Base-by-base conservation (phyloP, 2,329 filamentous ascomycete genomes). In the Capronia coronata region DNA sequence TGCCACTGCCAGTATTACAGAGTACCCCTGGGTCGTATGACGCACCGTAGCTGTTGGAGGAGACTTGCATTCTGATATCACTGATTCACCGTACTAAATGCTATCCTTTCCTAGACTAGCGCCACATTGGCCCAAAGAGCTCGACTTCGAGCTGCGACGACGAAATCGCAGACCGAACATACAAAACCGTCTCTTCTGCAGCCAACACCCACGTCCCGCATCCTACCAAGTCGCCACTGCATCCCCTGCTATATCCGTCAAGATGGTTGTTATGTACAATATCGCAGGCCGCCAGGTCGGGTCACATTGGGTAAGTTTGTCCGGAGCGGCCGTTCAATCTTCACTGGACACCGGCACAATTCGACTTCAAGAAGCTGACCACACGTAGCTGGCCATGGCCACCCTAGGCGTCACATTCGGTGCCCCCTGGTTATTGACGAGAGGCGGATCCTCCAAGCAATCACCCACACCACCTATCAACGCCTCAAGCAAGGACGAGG, bases 401-500 rank as follows among this genome's bases (percentile, higher is more conserved):
- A 76, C 75, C 49, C 72, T 80, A 51, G 69, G 69, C 56, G 67
- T 69, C 18, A 65, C 75, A 16, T 76, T 75, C 62, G 70, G 68
- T 52, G 71, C 71, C 53, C 66, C 68, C 58, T 71, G 62, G 53
- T 65, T 73, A 56, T 68, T 70, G 42, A 68, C 70, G 58, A 65
- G 71, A 54, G 72, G 72, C 54, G 71, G 71, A 56, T 64, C 65
- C 48, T 67, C 69, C 58, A 73, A 75, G 64, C 67, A 71, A 59
- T 65, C 71, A 54, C 68, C 71, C 56, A 69, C 68, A 52, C 80
- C 80, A 48, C 76, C 79, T 35, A 79, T 83, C 69, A 79, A 81
- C 64, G 80, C 80, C 46, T 71, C 72, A 62, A 82, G 77, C 71
- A 81, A 81, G 68, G 80, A 83, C 60, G 80, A 84, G 71, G 80